phyloP scores from a whole-genome alignment of 306 rosid genomes.

The Castanopsis chinensis region DNA sequence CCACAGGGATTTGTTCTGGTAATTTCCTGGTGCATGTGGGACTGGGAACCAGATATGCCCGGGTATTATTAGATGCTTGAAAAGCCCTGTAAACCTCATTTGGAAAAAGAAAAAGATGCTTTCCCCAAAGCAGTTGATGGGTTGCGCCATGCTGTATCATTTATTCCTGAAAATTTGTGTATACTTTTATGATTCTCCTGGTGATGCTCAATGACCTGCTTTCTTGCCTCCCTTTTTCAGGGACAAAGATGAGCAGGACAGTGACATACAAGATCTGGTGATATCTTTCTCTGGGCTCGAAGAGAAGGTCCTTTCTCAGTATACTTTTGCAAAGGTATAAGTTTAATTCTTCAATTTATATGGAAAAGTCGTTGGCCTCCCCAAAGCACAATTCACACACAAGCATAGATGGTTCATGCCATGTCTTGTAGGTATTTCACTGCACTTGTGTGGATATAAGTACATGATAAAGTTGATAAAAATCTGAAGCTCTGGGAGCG shows the following conservation, averaged over 20 bases:
- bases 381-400: neutral
- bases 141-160: conserved; percentile 5
- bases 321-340: conserved; percentile 93
- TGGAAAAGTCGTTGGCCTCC: neutral
- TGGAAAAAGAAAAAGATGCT: neutral
- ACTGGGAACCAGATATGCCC: neutral
- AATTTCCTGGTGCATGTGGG: neutral
- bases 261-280: conserved; percentile 75
- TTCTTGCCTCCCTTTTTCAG: conserved; percentile 36
- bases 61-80: neutral
- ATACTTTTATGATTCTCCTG: conserved; percentile 2
- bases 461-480: neutral
- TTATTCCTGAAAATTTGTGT: conserved; percentile 16
- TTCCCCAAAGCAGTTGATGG: conserved; percentile 4
- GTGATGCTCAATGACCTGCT: conserved; percentile 30
- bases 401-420: neutral
- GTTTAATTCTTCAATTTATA: neutral
- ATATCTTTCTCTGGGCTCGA: conserved; percentile 78
- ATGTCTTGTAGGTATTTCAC: neutral
- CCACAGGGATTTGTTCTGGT: neutral
- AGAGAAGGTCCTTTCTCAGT: conserved; percentile 93
- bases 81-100: neutral
- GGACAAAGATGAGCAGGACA: conserved; percentile 77
- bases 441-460: conserved; percentile 14
- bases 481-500: too few relatives aligned